phyloP scores from a whole-genome alignment of 2,329 filamentous ascomycete genomes.

The Claviceps cyperi region DNA sequence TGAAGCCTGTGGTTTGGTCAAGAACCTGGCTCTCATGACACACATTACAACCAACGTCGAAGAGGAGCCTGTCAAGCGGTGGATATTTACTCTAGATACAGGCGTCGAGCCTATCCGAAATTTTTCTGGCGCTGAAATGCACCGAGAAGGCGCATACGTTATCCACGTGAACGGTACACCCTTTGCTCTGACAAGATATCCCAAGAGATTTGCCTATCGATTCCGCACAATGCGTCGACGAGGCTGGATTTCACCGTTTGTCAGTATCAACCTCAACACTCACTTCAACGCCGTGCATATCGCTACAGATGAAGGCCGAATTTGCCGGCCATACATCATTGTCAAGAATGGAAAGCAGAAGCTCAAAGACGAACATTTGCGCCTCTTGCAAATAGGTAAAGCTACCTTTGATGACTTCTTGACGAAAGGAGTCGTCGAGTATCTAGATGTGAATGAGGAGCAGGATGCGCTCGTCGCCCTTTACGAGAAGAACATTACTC shows the following conservation, averaged over 20 bases:
- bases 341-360: constrained; percentile 78
- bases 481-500: constrained; percentile 71
- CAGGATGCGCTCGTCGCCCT: constrained; percentile 90
- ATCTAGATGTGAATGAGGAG: constrained; percentile 95
- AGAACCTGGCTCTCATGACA: constrained; percentile 97
- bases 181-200: constrained; percentile 70
- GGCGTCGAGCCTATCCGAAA: constrained; percentile 64
- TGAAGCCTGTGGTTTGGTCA: constrained; percentile 93
- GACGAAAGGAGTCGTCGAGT: constrained; percentile 80
- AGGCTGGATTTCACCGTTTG: constrained; percentile 88
- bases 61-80: constrained; percentile 73
- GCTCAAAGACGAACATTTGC: constrained; percentile 64
- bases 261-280: constrained; percentile 90
- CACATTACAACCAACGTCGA: constrained; percentile 97
- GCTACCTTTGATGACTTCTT: constrained; percentile 92
- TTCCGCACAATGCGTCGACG: constrained; percentile 80
- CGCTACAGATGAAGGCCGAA: constrained; percentile 90
- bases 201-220: constrained; percentile 70
- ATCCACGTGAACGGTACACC: constrained; percentile 95
- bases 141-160: constrained; percentile 68
- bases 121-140: constrained; percentile 68
- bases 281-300: constrained; percentile 88
- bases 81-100: constrained; percentile 75
- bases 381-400: constrained; percentile 66
- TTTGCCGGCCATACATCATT: constrained; percentile 90